A percentile compares a stretch with the other conserved stretches of the same genome.
Evolutionary conservation across 2,329 filamentous ascomycete species (phyloP).

Genomic region (Colletotrichum sp.): DNA sequence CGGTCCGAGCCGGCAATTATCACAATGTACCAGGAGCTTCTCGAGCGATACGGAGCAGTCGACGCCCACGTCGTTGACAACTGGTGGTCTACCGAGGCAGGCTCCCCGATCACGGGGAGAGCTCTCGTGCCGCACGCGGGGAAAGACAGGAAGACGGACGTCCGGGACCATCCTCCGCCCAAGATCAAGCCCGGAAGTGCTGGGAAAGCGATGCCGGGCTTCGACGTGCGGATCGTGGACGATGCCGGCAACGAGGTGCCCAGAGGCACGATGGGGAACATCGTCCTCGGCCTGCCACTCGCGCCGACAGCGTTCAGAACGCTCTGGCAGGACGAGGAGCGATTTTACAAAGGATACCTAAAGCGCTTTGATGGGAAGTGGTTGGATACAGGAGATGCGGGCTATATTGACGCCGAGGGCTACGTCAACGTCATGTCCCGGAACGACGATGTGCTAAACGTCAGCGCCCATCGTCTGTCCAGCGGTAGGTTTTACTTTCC

Average conservation of each 20-base stretch:
- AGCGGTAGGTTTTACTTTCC: slow-evolving; percentile 63
- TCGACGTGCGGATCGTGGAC: slow-evolving; percentile 84
- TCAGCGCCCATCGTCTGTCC: slow-evolving; percentile 90
- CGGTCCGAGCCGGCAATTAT: slow-evolving; percentile 88
- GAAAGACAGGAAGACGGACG: slow-evolving; percentile 50
- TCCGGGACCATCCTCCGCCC: slow-evolving; percentile 47
- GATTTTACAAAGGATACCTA: slow-evolving; percentile 86
- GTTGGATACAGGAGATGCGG: slow-evolving; percentile 91
- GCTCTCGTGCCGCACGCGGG: slow-evolving; percentile 64
- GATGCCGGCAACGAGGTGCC: slow-evolving; percentile 76
- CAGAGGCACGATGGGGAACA: slow-evolving; percentile 85
- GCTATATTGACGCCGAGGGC: slow-evolving; percentile 79
- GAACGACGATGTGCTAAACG: slow-evolving; percentile 89
- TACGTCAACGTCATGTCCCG: slow-evolving; percentile 70
- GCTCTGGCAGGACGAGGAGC: slow-evolving; percentile 83
- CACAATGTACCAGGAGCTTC: slow-evolving; percentile 77
- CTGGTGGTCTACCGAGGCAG: slow-evolving; percentile 67
- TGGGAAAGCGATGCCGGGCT: slow-evolving; percentile 90
- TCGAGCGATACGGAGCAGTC: slow-evolving; percentile 68
- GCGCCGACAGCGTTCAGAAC: slow-evolving; percentile 87
- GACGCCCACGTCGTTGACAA: slow-evolving; percentile 65
- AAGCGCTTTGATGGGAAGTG: slow-evolving; percentile 81
- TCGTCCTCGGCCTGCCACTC: slow-evolving; percentile 82
- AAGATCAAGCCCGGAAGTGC: slow-evolving; percentile 83
- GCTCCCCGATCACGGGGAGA: slow-evolving; percentile 63